Base-by-base conservation (phyloP, 1,284 basidiomycete genomes). In the Lignosus rhinocerotis region DNA sequence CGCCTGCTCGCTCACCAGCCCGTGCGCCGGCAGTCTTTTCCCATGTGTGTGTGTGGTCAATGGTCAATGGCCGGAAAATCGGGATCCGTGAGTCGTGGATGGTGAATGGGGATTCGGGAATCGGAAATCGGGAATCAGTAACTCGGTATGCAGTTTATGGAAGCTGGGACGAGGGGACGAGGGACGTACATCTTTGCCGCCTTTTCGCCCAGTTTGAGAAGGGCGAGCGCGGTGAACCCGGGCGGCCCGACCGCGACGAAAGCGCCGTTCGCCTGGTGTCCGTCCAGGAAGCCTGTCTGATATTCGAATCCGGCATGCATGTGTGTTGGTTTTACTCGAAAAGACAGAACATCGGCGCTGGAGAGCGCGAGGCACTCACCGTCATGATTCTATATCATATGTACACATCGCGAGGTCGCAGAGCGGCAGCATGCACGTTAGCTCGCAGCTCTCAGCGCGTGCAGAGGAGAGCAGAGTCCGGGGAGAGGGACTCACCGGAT, bases 241-340 rank as follows among this genome's bases (percentile, higher is more conserved):
- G 79, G 79, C 6, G 79, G 79, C 9, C 79, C 80, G 53, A 75
- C 76, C 14, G 75, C 78, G 36, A 80, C 76, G 65, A 81, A 80
- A 0, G 78, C 79, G 14, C 78, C 78, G 56, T 80, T 80, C 6
- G 79, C 79, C 63, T 80, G 79, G 66, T 80, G 78, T 25, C 79
- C 79, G 43, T 79, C 74, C 55, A 80, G 66, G 66, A 81, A 80
- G 16, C 79, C 79, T n/a, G 79, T 80, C 78, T 78, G 62, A n/a
- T n/a, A n/a, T n/a, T n/a, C n/a, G n/a, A 12, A 42, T n/a, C 49
- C 42, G 53, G 33, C 5, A 43, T n/a, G n/a, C n/a, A n/a, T n/a
- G n/a, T n/a, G n/a, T n/a, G n/a, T n/a, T n/a, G n/a, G n/a, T n/a
- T n/a, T 46, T 17, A 48, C 43, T 19, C 21, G 36, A 17, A 33